These are phyloP conservation scores for Penicillium goetzii DNA, from an alignment of 495 filamentous ascomycete genomes.

Conservation along the genomic window DNA sequence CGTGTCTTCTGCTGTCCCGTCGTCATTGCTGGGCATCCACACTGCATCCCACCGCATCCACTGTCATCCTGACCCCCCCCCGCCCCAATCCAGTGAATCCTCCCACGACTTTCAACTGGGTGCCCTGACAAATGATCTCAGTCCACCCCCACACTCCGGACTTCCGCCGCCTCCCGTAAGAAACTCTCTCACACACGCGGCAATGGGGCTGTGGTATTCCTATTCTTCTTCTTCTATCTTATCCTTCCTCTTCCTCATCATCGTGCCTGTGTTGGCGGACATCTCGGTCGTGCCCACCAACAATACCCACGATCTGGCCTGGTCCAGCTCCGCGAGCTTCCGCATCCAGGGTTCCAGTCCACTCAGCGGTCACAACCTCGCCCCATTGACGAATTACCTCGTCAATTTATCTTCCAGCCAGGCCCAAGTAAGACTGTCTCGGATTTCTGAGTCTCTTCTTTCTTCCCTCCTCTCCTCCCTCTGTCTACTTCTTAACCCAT, in stretches of 20 bases:
- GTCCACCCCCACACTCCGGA: conserved; percentile 29
- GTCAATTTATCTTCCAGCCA: conserved; percentile 22
- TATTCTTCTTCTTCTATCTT: conserved; percentile 16
- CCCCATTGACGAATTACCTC: conserved; percentile 39
- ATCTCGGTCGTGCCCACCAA: conserved; percentile 41
- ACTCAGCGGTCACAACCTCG: conserved; percentile 27
- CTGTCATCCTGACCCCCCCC: too few species aligned
- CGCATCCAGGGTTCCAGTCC: conserved; percentile 29
- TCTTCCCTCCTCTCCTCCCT: conserved; percentile 1
- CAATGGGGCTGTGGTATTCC: conserved; percentile 13
- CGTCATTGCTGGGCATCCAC: conserved; percentile 3
- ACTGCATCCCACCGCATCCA: background rate
- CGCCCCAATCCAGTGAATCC: too few species aligned
- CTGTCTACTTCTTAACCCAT: background rate
- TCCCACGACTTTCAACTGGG: conserved; percentile 4
- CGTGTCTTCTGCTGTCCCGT: background rate
- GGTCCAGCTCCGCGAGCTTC: conserved; percentile 28
- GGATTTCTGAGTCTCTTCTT: background rate
- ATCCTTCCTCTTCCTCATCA: conserved; percentile 10
- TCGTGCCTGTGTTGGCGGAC: conserved; percentile 25
- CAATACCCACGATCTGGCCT: conserved; percentile 34
- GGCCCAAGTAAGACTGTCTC: conserved; percentile 29
- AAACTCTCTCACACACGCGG: conserved; percentile 1
- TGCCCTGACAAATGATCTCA: conserved; percentile 38
- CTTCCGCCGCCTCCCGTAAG: conserved; percentile 39